Base-by-base conservation (phyloP, 805 yeast genomes). In the Teunomyces panamensis region DNA sequence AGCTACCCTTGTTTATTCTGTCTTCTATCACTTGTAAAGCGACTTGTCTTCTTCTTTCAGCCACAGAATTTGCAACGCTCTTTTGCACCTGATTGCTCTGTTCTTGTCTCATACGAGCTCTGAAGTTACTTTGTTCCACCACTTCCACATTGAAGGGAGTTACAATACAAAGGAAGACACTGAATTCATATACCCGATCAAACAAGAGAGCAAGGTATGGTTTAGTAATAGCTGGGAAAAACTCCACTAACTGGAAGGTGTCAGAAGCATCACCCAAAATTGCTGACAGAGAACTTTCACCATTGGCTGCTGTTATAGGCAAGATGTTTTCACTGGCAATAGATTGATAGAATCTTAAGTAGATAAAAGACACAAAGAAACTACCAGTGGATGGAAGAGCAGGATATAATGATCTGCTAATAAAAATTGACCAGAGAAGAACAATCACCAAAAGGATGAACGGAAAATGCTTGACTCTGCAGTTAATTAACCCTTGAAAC, bases 181-280 rank as follows among this genome's bases (percentile, higher is more conserved):
- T 49, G n/a, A 64, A 46, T 42, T 69, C 72, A 56, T 73, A 71
- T 9, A 64, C 30, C 13, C 56, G 54, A 44, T 70, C 62, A 50
- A 84, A 83, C 0, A 83, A 56, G 1, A 82, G 80, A 30, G 72
- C 69, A 42, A 89, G 62, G 24, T 76, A 52, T 2, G 81, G 78
- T 47, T 81, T 80, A 2, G 78, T 30, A 1, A 78, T 61, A 42
- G 75, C 81, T 0, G 97, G 97, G 80, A 91, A 91, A 63, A 91
- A 89, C 56, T 85, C 85, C 29, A 84, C 83, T 52, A 91, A 75
- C 47, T 87, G 83, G 71, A 91, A 91, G 1, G 92, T 86, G 55
- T 91, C 97, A 0, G 94, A 84, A 0, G 97, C 96, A 64, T 90
- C 97, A 33, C 97, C 97, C 26, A 78, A 65, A 9, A 83, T 67